Base-by-base conservation (phyloP, 2,329 filamentous ascomycete genomes). In the Coniochaeta sp. region DNA sequence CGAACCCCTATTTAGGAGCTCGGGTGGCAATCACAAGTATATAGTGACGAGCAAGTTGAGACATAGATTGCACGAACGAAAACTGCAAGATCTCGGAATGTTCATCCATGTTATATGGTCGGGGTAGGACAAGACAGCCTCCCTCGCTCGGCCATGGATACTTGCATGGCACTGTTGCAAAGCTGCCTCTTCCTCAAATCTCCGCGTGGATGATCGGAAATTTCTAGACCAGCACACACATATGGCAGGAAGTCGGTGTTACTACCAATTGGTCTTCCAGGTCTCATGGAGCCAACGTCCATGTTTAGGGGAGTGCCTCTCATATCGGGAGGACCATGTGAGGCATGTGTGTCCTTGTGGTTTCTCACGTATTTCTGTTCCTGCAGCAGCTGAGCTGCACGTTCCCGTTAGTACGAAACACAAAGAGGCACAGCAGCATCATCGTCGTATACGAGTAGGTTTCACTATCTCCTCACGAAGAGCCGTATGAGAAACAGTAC, bases 301-400 rank as follows among this genome's bases (percentile, higher is more conserved):
- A 40, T 24, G 19, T 3, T 40, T 30, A 17, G 24, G 22, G 47
- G 47, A 26, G 19, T 52, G 12, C 12, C 26, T 28, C 47, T 30
- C 16, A 6, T 47, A 9, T 16, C 42, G 42, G 42, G 22, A 30
- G 16, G 47, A 52, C 47, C 22, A 14, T 30, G 17, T 28, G 22
- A 30, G 16, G 47, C 30, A 24, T 12, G 24, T 30, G 17, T 28
- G 26, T 30, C 47, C 30, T 28, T 12, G 17, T 6, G 16, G 8
- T 10, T 24, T 38, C 6, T 38, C n/a, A 10, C 36, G 14, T 24
- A 22, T 44, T n/a, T 4, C 36, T 19, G 59, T 60, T 60, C 59
- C 59, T 58, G 55, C 55, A 60, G 59, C 42, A 22, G 59, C 59
- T 60, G 55, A 57, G 28, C 7, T 60, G 59, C 59, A 58, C 8